Conservation (phyloP, 225 moss, liverwort and hornwort species). For the Marchantia polymorpha region DNA sequence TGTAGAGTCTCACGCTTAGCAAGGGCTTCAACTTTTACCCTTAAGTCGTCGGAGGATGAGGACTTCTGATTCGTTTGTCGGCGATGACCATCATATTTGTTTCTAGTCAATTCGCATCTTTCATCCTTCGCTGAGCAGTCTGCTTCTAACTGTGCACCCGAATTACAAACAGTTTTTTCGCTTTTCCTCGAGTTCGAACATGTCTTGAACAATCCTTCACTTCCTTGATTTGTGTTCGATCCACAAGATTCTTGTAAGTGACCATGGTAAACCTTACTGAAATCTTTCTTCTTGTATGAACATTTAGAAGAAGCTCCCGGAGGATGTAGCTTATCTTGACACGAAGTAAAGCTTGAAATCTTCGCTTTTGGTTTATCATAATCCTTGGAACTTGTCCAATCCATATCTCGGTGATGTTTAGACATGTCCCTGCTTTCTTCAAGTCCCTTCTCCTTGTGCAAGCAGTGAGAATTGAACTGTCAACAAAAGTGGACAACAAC, state of each 20-base stretch:
- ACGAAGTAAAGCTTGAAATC: not conserved
- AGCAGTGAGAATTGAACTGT: not conserved
- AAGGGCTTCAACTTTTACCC: not conserved
- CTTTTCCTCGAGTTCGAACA: not conserved
- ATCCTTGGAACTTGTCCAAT: not conserved
- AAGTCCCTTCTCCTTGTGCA: not conserved
- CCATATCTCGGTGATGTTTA: not conserved
- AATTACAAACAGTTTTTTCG: not conserved
- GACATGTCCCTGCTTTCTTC: not conserved
- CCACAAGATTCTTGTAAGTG: not conserved
- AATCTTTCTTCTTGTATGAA: no score
- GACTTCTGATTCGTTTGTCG: not conserved
- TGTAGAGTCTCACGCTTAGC: not conserved
- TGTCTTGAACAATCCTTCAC: not conserved
- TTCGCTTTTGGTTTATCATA: not conserved
- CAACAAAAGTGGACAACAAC: not conserved
- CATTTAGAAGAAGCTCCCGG: not conserved
- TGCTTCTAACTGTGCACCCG: not conserved
- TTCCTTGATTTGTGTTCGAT: not conserved
- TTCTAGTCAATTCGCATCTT: not conserved
- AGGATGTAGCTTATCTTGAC: not conserved
- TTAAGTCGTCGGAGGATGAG: not conserved
- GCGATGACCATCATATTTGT: not conserved
- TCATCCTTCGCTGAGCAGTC: constrained; percentile 5
- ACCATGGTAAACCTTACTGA: no score